These are phyloP conservation scores for Ambrosia artemisiifolia DNA, from an alignment of 129 eudicot genomes.

Conservation along the genomic window DNA sequence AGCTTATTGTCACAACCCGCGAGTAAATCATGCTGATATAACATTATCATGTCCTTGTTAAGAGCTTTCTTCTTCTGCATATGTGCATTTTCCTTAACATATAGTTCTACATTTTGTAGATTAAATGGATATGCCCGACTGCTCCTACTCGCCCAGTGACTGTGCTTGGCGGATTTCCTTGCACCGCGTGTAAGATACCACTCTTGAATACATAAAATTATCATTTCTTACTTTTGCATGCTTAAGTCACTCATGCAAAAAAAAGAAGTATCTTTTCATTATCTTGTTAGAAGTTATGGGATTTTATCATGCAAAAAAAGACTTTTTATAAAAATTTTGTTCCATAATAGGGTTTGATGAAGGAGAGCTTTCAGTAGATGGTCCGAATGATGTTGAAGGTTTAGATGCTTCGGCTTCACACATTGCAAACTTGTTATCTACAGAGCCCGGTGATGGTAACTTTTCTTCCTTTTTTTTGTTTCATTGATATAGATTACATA, in stretches of 20 bases:
- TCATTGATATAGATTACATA: background rate
- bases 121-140: slow-evolving; percentile 98
- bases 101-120: slow-evolving; percentile 35
- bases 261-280: background rate
- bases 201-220: background rate
- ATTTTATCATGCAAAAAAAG: background rate
- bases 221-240: background rate
- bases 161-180: slow-evolving; percentile 88
- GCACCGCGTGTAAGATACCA: slow-evolving; percentile 76
- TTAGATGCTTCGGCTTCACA: slow-evolving; percentile 40
- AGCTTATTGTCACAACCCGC: slow-evolving; percentile 18
- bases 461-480: slow-evolving; percentile 13
- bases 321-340: background rate
- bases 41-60: too few relatives aligned
- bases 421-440: slow-evolving; percentile 40
- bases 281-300: background rate
- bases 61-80: too few relatives aligned
- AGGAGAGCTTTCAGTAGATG: slow-evolving; percentile 84
- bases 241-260: too few relatives aligned
- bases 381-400: slow-evolving; percentile 51
- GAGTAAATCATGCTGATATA: background rate
- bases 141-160: slow-evolving; percentile 99
- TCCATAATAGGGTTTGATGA: slow-evolving; percentile 73
- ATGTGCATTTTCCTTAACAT: too few relatives aligned
- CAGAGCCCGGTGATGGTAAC: slow-evolving; percentile 40